Evolutionary conservation across 2,329 filamentous ascomycete species (phyloP).

Genomic region (Sarocladium oryzae): DNA sequence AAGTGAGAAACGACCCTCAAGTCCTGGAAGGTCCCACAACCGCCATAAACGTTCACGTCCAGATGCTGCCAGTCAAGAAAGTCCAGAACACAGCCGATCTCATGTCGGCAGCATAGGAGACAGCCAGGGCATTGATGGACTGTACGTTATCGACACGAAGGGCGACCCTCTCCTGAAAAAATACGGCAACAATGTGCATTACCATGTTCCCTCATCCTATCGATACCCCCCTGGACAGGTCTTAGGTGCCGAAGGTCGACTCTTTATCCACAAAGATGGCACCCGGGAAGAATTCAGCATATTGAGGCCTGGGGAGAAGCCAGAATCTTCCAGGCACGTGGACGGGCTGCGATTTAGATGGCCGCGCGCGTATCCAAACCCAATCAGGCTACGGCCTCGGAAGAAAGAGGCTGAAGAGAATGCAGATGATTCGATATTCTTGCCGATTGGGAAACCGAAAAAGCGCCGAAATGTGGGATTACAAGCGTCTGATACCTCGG

Average conservation of each 20-base stretch:
- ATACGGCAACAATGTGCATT: slow-evolving; percentile 65
- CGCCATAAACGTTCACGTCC: not conserved
- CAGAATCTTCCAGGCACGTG: slow-evolving; percentile 30
- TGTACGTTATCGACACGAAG: slow-evolving; percentile 48
- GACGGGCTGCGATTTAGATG: slow-evolving; percentile 40
- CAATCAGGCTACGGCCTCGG: slow-evolving; percentile 32
- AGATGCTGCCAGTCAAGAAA: not conserved
- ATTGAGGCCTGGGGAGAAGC: slow-evolving; percentile 34
- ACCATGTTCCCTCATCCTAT: slow-evolving; percentile 64
- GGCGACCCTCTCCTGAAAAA: slow-evolving; percentile 70
- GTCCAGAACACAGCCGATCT: not conserved
- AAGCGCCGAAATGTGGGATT: slow-evolving; percentile 33
- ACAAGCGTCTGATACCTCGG: slow-evolving; percentile 32
- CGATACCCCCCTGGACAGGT: slow-evolving; percentile 63
- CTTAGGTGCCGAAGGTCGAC: slow-evolving; percentile 54
- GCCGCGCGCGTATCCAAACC: slow-evolving; percentile 28
- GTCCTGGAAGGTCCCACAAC: not conserved
- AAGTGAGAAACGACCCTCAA: not conserved
- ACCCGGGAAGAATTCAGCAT: slow-evolving; percentile 50
- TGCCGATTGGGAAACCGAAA: slow-evolving; percentile 36
- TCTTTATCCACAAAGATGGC: slow-evolving; percentile 61
- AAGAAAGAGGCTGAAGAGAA: slow-evolving; percentile 16
- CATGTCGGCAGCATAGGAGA: not conserved
- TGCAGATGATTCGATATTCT: slow-evolving; percentile 36
- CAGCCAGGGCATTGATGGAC: not conserved